Evolutionary conservation across 176 grass and related monocot genomes (phyloP).

Genomic region (barley (Hordeum vulgare)): DNA sequence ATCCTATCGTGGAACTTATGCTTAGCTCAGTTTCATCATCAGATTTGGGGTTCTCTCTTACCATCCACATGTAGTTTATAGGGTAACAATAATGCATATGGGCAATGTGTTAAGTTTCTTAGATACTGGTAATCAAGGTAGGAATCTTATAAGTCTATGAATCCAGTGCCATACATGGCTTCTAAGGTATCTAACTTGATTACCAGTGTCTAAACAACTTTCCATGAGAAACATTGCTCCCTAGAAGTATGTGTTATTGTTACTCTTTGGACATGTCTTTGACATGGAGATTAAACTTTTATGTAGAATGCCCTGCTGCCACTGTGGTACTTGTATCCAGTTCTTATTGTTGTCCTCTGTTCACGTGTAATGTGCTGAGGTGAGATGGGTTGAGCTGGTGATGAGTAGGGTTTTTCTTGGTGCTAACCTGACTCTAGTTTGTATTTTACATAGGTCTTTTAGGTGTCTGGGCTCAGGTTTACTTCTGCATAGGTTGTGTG

Average conservation of each 20-base stretch:
- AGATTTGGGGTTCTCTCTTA: constrained; percentile 4
- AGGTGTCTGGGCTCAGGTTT: background rate
- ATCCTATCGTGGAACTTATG: background rate
- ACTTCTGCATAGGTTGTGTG: background rate
- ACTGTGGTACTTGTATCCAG: background rate
- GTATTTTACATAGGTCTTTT: background rate
- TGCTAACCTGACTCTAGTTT: background rate
- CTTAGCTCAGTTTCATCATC: background rate
- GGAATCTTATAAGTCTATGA: background rate
- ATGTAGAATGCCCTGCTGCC: background rate
- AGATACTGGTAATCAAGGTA: background rate
- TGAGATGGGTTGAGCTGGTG: background rate
- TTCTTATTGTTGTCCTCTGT: background rate
- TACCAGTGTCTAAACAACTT: background rate
- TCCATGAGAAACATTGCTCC: background rate
- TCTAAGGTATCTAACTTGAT: background rate
- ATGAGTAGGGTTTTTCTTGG: background rate
- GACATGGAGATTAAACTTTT: background rate
- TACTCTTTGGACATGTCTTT: background rate
- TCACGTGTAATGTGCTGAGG: background rate
- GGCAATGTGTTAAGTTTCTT: background rate
- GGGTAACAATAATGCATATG: background rate
- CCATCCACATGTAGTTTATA: background rate
- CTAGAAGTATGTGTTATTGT: background rate
- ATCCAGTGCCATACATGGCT: background rate